Evolutionary conservation across 2,329 filamentous ascomycete genomes (phyloP).

Genomic region (Colletotrichum sansevieriae): DNA sequence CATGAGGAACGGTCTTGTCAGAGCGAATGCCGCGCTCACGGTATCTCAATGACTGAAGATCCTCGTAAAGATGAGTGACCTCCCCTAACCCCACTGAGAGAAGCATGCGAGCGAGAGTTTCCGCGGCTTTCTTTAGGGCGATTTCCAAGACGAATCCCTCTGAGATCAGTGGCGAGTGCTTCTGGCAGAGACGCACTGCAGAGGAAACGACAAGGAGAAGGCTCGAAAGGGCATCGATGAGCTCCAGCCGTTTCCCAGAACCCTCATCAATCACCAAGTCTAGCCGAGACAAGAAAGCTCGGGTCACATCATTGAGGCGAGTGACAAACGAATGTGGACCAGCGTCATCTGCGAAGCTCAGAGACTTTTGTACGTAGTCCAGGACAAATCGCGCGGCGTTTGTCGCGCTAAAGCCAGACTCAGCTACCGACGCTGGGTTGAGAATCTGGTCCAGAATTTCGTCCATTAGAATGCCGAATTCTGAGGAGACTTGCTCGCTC

Average conservation of each 20-base stretch:
- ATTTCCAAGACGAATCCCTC: conserved; percentile 62
- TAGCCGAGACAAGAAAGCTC: conserved; percentile 52
- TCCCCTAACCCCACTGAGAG: conserved; percentile 57
- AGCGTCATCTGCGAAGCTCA: conserved; percentile 55
- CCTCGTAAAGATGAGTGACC: conserved; percentile 61
- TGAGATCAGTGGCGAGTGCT: conserved; percentile 47
- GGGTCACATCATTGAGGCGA: conserved; percentile 58
- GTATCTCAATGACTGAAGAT: conserved; percentile 58
- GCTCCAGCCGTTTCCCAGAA: conserved; percentile 45
- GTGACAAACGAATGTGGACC: conserved; percentile 57
- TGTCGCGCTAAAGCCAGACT: conserved; percentile 39
- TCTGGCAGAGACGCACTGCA: conserved; percentile 56
- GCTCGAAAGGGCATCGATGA: conserved; percentile 54
- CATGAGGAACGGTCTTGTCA: conserved; percentile 60
- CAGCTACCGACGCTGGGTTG: conserved; percentile 5
- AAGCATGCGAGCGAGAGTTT: conserved; percentile 55
- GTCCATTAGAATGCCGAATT: conserved; percentile 72
- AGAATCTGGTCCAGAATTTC: conserved; percentile 64
- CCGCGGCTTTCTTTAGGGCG: conserved; percentile 58
- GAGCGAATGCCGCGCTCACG: conserved; percentile 66
- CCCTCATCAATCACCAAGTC: conserved; percentile 43
- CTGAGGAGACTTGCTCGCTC: conserved; percentile 70
- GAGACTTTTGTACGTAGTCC: conserved; percentile 59
- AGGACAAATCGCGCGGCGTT: conserved; percentile 58
- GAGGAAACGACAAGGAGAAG: conserved; percentile 55